Evolutionary conservation across 306 rosid genomes (phyloP), one percentile per base, ranked within the genome.

Genomic region (Fagus crenata): DNA sequence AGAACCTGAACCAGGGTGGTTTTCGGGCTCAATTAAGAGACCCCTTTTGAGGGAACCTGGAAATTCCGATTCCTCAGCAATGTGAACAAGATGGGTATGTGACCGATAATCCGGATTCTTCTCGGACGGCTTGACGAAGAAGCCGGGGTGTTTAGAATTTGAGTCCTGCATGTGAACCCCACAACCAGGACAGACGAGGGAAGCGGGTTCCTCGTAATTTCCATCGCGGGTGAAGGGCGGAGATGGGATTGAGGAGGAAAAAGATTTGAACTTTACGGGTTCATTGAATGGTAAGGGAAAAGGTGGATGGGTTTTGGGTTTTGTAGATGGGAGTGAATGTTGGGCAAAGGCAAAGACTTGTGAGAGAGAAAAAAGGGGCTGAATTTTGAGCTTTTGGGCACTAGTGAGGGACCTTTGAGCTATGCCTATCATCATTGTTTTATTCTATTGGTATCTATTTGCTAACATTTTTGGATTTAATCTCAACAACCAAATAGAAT

Each of bases 111-210:
- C 77, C 1, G 83, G 63, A 71, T 88, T 93, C 80, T 95, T 92
- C 15, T 63, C 77, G 13, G 96, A 90, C 49, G 98, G 98, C 76
- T 84, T 87, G 65, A 85, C 63, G 86, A 90, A 95, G 81, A 90
- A 95, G 32, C 98, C 98, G 17, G 97, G 98, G 68, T 75, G 87
- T 36, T 90, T 90, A 11, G 96, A 87, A 69, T 87, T 87, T 4
- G 77, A 83, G 75, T 85, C 84, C 56, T 95, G 98, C 96, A 95
- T 89, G 53, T 85, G 82, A 77, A 95, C 93, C 67, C 98, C 98
- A 78, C 98, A 95, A 22, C 98, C 97, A 71, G 90, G 93, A 86
- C 97, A 94, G 53, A 92, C 89, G 43, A 15, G 75, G 75, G 92
- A 70, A 65, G 72, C 43, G 41, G 82, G 56, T 82, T 90, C 98